phyloP scores from a whole-genome alignment of 2,329 filamentous ascomycete species.

The Neopestalotiopsis clavispora region DNA sequence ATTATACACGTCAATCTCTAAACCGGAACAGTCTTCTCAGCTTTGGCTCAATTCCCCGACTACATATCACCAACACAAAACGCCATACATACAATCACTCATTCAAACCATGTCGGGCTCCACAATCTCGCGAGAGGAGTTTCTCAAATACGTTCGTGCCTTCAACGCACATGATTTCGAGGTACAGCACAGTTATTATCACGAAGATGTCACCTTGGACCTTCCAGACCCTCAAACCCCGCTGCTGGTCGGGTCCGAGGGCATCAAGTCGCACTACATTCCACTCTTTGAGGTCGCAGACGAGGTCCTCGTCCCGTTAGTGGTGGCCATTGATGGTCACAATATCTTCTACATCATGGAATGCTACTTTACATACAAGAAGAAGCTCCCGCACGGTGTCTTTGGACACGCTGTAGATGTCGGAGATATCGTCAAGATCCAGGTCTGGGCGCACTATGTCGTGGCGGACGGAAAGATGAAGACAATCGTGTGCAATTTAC shows the following conservation, averaged over 20 bases:
- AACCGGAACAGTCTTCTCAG: neutral
- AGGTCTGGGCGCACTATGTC: constrained; percentile 3
- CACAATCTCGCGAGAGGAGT: constrained; percentile 2
- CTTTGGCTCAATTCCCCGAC: neutral
- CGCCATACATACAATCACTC: neutral
- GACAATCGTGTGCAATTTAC: constrained; percentile 5
- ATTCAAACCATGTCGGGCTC: neutral
- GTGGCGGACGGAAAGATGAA: constrained; percentile 9
- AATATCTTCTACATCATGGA: constrained; percentile 11
- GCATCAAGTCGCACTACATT: constrained; percentile 7
- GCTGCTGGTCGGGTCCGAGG: neutral
- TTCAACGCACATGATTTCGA: constrained; percentile 8
- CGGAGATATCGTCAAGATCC: constrained; percentile 11
- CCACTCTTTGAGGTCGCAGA: constrained; percentile 8
- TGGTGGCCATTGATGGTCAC: constrained; percentile 5
- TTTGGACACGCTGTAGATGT: constrained; percentile 11
- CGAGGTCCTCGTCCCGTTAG: constrained; percentile 7
- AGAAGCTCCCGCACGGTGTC: constrained; percentile 1
- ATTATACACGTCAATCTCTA: neutral
- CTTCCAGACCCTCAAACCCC: constrained; percentile 11
- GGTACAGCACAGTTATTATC: constrained; percentile 8
- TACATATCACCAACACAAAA: neutral
- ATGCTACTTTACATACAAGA: constrained; percentile 10
- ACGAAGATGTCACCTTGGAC: constrained; percentile 5
- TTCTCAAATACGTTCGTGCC: constrained; percentile 12